phyloP scores from a whole-genome alignment of 2,329 filamentous ascomycete species.

The Diaporthe humulicola region DNA sequence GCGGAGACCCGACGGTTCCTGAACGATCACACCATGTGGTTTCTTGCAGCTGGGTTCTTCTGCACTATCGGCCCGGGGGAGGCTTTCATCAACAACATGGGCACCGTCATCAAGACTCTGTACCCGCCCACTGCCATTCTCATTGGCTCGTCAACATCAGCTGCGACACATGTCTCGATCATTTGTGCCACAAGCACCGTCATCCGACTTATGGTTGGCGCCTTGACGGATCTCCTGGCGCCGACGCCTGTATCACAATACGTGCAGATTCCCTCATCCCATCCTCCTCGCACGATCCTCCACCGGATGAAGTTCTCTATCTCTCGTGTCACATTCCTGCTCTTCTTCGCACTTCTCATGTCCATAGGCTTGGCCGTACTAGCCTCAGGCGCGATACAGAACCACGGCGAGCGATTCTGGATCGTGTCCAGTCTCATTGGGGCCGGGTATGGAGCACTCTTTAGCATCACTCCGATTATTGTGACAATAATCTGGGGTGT shows the following conservation, averaged over 20 bases:
- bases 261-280: conserved; percentile 58
- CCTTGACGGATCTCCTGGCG: conserved; percentile 88
- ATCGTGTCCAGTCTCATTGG: conserved; percentile 87
- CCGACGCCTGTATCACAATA: conserved; percentile 73
- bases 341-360: conserved; percentile 80
- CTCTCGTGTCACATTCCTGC: conserved; percentile 84
- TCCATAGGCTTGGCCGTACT: conserved; percentile 83
- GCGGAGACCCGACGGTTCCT: conserved; percentile 90
- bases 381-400: conserved; percentile 80
- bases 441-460: conserved; percentile 92
- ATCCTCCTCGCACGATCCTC: conserved; percentile 50
- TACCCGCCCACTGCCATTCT: conserved; percentile 69
- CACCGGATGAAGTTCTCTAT: conserved; percentile 62
- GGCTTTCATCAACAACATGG: conserved; percentile 97
- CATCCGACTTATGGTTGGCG: conserved; percentile 90
- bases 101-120: conserved; percentile 91
- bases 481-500: conserved; percentile 98
- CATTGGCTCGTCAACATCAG: conserved; percentile 64
- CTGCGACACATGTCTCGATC: conserved; percentile 92
- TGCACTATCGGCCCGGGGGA: conserved; percentile 96
- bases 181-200: conserved; percentile 91
- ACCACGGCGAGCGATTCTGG: conserved; percentile 85
- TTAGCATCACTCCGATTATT: conserved; percentile 90
- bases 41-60: conserved; percentile 90
- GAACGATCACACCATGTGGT: conserved; percentile 94